Conservation (phyloP, 2,329 filamentous ascomycete genomes). For the Aspergillus neoniger region DNA sequence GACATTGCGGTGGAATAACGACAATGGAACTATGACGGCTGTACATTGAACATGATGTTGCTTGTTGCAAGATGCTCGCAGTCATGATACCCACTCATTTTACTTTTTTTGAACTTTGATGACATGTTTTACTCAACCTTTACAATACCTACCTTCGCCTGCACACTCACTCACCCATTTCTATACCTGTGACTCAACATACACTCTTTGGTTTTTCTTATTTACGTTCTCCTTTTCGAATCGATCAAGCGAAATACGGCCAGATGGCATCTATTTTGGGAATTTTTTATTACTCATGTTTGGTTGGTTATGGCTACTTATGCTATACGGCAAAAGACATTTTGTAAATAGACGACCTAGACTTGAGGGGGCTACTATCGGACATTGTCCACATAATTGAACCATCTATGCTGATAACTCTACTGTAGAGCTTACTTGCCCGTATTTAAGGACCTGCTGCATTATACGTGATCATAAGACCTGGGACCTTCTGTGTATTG, state of each 20-base stretch:
- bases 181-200: constrained; percentile 8
- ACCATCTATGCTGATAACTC: neutral
- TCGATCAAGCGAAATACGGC: neutral
- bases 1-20: constrained; percentile 46
- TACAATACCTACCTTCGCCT: constrained; percentile 10
- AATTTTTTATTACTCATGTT: neutral
- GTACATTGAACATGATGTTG: constrained; percentile 33
- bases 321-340: neutral
- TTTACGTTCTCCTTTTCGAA: neutral
- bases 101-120: neutral
- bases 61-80: constrained; percentile 1
- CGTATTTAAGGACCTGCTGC: too few species aligned
- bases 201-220: constrained; percentile 10
- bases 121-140: neutral
- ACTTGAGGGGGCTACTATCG: neutral
- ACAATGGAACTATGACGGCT: constrained; percentile 38
- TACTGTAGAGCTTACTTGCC: neutral
- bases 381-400: neutral
- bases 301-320: neutral
- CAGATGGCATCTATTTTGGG: neutral
- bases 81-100: constrained; percentile 6
- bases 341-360: neutral
- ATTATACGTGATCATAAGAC: too few species aligned
- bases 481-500: too few species aligned
- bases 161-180: constrained; percentile 1